Evolutionary conservation across 306 rosid genomes (phyloP).

Genomic region (Acacia crassicarpa): DNA sequence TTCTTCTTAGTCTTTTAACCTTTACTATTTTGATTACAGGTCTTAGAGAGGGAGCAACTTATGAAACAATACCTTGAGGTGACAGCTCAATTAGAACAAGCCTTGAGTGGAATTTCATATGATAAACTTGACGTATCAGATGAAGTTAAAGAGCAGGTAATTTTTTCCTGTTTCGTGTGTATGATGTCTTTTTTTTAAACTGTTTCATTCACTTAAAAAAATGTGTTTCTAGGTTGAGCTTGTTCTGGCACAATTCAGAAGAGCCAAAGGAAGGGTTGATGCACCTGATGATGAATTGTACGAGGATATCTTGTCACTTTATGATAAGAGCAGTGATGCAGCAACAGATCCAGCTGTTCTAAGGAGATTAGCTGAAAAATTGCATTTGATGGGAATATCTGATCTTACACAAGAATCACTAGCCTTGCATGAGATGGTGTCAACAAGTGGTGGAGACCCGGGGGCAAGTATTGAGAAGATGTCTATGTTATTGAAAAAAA

Average conservation of each 20-base stretch:
- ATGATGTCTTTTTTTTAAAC: conserved; percentile 1
- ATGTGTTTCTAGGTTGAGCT: conserved; percentile 73
- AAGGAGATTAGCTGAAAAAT: conserved; percentile 67
- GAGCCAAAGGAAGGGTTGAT: conserved; percentile 88
- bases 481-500: conserved; percentile 76
- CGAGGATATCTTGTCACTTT: conserved; percentile 66
- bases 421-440: conserved; percentile 92
- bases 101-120: conserved; percentile 68
- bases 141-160: conserved; percentile 98
- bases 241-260: conserved; percentile 88
- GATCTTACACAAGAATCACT: conserved; percentile 89
- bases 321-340: conserved; percentile 54
- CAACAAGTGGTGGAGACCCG: conserved; percentile 77
- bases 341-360: conserved; percentile 59
- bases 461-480: conserved; percentile 87
- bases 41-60: conserved; percentile 77
- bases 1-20: conserved; percentile 1
- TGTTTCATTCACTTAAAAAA: not conserved
- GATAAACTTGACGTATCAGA: conserved; percentile 89
- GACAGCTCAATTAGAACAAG: conserved; percentile 71
- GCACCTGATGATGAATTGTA: conserved; percentile 66
- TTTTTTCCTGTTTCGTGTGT: conserved; percentile 3
- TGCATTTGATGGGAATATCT: conserved; percentile 73
- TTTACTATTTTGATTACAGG: conserved; percentile 47
- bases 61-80: conserved; percentile 69